phyloP scores from a whole-genome alignment of 495 filamentous ascomycete species.

The Trichoderma gamsii region DNA sequence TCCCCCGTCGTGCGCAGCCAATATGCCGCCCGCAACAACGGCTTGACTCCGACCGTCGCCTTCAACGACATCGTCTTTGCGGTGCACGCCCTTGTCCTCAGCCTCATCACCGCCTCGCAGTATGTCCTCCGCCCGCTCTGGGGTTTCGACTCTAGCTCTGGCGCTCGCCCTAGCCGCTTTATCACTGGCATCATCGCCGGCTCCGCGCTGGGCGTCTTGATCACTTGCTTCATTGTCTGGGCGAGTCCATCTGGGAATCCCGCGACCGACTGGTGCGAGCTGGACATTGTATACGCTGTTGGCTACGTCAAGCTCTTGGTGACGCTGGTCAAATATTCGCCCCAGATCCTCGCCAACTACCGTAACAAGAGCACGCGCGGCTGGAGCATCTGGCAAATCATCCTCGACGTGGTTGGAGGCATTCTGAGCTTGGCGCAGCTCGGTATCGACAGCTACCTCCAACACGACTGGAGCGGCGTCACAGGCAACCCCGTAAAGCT shows the following conservation, averaged over 20 bases:
- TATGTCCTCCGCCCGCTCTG: conserved; percentile 64
- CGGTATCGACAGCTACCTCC: conserved; percentile 74
- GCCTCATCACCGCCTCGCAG: conserved; percentile 61
- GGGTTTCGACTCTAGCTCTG: conserved; percentile 60
- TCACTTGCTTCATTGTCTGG: conserved; percentile 51
- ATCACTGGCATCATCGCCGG: conserved; percentile 64
- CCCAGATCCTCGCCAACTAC: conserved; percentile 79
- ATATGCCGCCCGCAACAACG: conserved; percentile 73
- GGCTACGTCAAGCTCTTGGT: conserved; percentile 85
- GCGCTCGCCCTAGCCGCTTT: conserved; percentile 51
- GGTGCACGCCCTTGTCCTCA: conserved; percentile 65
- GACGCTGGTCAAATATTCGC: conserved; percentile 85
- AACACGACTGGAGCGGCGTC: conserved; percentile 82
- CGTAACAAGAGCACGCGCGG: conserved; percentile 74
- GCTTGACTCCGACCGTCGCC: conserved; percentile 72
- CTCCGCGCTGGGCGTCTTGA: conserved; percentile 50
- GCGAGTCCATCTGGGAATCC: conserved; percentile 41
- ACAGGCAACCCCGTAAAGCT: conserved; percentile 91
- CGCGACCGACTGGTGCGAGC: conserved; percentile 36
- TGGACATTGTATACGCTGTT: conserved; percentile 61
- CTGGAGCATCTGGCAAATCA: conserved; percentile 79
- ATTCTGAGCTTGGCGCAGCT: conserved; percentile 78
- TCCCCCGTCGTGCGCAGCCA: conserved; percentile 70
- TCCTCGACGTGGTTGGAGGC: conserved; percentile 79
- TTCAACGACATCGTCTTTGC: conserved; percentile 90